Evolutionary conservation across 257 asterid genomes (phyloP), one percentile per base, ranked within the genome.

Genomic region (Nicotiana otophora): DNA sequence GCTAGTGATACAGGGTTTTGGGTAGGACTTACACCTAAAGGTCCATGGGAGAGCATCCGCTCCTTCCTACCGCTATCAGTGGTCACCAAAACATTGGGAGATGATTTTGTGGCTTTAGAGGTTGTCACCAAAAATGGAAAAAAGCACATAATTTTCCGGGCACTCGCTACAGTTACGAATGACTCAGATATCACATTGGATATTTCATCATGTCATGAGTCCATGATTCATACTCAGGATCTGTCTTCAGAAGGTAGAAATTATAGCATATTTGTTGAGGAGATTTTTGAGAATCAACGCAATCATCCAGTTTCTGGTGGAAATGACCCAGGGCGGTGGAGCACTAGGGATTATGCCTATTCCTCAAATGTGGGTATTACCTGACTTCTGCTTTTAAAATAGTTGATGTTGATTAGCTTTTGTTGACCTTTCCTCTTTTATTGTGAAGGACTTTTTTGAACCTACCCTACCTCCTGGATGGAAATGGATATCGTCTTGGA

Each of bases 11-110:
- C 90, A 67, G 98, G 98, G 67, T 96, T 96, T 88, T 92, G 95
- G 96, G 90, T 94, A 87, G 92, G 97, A 85, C 96, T 94, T 82
- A 86, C 90, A 78, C 92, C 92, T 34, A 90, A 90, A 84, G 98
- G 98, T 84, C 92, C 95, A 80, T 96, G 98, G 98, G 93, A 96
- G 88, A 94, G 98, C 88, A 91, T 93, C 77, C 98, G 98, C 57
- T 96, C 98, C 78, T 89, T 91, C 84, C 95, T 94, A 89, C 98
- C 99, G 72, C 84, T 88, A 57, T 91, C 99, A 79, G 95, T 93
- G 82, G 89, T 86, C 84, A 87, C 97, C 83, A 90, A 87, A 93
- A 90, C 92, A 86, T 84, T 96, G 80, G 82, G 87, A 82, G 95
- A 92, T 88, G 97, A 92, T 82, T 92, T 89, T 91, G 89, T 94